Evolutionary conservation across 805 yeast species (phyloP).

Genomic region (Candida stauntonica): DNA sequence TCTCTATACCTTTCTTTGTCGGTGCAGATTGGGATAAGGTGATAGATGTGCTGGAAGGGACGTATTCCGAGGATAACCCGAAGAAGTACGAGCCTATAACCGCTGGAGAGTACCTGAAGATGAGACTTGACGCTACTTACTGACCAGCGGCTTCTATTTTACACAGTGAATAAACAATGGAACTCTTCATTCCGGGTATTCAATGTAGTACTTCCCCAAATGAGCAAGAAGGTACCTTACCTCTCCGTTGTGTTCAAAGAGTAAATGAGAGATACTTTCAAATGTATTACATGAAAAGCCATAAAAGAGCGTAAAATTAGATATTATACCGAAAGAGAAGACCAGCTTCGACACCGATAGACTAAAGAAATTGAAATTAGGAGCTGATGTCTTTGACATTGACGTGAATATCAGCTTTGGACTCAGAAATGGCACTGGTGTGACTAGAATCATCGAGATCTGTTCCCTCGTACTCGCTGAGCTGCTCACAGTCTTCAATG

Average conservation of each 20-base stretch:
- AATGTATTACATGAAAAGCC: too few relatives aligned
- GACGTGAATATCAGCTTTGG: not conserved
- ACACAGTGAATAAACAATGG: too few relatives aligned
- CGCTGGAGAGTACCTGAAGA: slow-evolving; percentile 22
- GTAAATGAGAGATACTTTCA: too few relatives aligned
- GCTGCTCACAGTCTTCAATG: not conserved
- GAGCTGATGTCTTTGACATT: not conserved
- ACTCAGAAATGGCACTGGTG: not conserved
- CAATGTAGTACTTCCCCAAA: too few relatives aligned
- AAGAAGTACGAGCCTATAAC: slow-evolving; percentile 27
- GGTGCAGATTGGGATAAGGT: slow-evolving; percentile 22
- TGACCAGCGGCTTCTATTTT: slow-evolving; percentile 17
- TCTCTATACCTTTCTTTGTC: slow-evolving; percentile 28
- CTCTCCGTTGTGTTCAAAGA: too few relatives aligned
- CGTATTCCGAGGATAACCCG: slow-evolving; percentile 20
- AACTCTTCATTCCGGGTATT: too few relatives aligned
- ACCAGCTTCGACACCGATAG: not conserved
- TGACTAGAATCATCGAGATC: slow-evolving; percentile 3
- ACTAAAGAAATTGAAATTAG: not conserved
- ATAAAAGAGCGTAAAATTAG: too few relatives aligned
- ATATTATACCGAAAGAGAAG: not conserved
- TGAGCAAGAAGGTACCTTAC: too few relatives aligned
- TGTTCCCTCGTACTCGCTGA: slow-evolving; percentile 4
- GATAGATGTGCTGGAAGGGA: slow-evolving; percentile 26
- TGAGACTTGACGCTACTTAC: slow-evolving; percentile 26